Evolutionary conservation across 2,329 filamentous ascomycete genomes (phyloP).

Genomic region (Aschersonia sp.): DNA sequence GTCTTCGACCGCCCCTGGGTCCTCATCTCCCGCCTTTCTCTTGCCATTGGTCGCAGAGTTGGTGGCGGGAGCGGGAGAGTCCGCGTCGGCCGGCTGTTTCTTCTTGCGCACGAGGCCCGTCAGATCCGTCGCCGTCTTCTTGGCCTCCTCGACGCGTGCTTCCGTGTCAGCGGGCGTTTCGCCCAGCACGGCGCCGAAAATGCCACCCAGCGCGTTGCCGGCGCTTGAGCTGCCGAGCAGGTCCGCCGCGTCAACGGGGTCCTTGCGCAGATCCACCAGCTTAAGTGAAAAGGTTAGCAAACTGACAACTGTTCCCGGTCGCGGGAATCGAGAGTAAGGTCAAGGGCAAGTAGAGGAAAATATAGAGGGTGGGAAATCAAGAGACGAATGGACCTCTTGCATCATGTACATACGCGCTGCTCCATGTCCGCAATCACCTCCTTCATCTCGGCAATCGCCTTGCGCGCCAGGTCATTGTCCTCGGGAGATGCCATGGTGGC

Average conservation of each 20-base stretch:
- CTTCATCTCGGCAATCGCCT: constrained; percentile 57
- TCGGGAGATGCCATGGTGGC: constrained; percentile 47
- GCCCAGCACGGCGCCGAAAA: constrained; percentile 50
- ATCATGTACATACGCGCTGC: constrained; percentile 40
- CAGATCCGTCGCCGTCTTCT: constrained; percentile 59
- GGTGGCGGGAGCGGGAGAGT: constrained; percentile 3
- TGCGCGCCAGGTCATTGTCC: constrained; percentile 48
- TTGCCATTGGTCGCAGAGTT: constrained; percentile 20
- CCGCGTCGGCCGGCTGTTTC: constrained; percentile 22
- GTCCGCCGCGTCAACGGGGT: constrained; percentile 31
- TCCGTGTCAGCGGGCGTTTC: constrained; percentile 45
- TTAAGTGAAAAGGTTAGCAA: constrained; percentile 13
- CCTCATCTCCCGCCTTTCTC: constrained; percentile 18
- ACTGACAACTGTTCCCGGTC: too few species aligned
- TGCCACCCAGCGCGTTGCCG: constrained; percentile 34
- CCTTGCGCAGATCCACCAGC: constrained; percentile 53
- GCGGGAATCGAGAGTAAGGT: too few species aligned
- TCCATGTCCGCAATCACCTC: constrained; percentile 70
- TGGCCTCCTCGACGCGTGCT: constrained; percentile 56
- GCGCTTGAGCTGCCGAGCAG: constrained; percentile 18
- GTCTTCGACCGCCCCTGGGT: constrained; percentile 6
- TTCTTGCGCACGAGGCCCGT: constrained; percentile 63
- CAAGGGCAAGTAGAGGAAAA: too few species aligned
- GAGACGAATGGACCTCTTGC: too few species aligned
- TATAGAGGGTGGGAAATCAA: too few species aligned